These are phyloP conservation scores for Penicillium sp. DNA, from an alignment of 2,329 filamentous ascomycete genomes.

Conservation along the genomic window DNA sequence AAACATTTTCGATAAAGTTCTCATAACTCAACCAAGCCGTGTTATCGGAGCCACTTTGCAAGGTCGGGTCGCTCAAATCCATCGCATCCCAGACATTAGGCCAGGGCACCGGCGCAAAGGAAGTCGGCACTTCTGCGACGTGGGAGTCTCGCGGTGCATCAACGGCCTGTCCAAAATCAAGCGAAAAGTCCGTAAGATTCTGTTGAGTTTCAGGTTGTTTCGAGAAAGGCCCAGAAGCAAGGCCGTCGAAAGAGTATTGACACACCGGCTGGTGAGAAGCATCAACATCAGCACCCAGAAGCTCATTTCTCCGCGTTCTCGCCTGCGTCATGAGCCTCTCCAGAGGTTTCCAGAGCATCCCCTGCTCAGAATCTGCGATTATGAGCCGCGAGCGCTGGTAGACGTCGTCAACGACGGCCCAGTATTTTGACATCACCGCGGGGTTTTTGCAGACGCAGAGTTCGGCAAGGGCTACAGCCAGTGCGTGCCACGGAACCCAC, in stretches of 20 bases:
- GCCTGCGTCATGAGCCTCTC: slow-evolving; percentile 32
- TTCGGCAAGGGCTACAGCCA: slow-evolving; percentile 34
- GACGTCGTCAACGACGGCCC: slow-evolving; percentile 25
- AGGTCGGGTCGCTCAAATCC: slow-evolving; percentile 14
- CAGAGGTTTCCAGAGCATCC: slow-evolving; percentile 32
- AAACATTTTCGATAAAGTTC: slow-evolving; percentile 29
- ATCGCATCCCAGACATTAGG: slow-evolving; percentile 29
- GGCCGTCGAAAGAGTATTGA: not conserved
- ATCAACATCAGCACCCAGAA: slow-evolving; percentile 5
- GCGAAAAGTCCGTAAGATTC: not conserved
- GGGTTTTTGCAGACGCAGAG: slow-evolving; percentile 32
- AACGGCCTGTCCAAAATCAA: not conserved
- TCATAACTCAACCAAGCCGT: slow-evolving; percentile 30
- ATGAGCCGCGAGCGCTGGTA: slow-evolving; percentile 24
- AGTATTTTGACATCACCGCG: slow-evolving; percentile 20
- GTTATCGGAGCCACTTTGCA: slow-evolving; percentile 12
- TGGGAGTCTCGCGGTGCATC: not conserved
- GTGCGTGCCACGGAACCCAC: slow-evolving; percentile 35
- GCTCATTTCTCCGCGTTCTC: slow-evolving; percentile 13
- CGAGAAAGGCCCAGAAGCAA: not conserved
- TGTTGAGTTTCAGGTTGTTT: not conserved
- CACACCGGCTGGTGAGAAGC: not conserved
- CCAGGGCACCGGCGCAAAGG: slow-evolving; percentile 13
- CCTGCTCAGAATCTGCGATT: slow-evolving; percentile 29
- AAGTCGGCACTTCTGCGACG: not conserved